phyloP scores from a whole-genome alignment of 2,329 filamentous ascomycete species.

The Pseudocercospora crystallina region DNA sequence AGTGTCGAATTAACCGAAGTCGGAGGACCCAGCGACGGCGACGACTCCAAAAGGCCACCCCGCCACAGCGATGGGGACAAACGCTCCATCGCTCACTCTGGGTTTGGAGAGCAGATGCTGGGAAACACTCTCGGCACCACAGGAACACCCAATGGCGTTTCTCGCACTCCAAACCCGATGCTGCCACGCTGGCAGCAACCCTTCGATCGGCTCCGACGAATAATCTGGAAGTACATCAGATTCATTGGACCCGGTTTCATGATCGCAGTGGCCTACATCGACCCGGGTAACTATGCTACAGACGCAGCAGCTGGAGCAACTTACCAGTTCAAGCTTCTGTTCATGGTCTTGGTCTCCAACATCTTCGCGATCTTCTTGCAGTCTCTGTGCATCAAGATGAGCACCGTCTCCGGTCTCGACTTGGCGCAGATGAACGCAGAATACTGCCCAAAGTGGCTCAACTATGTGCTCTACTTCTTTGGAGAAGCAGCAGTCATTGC shows the following conservation, averaged over 20 bases:
- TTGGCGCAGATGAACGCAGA: conserved; percentile 51
- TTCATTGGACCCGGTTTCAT: conserved; percentile 70
- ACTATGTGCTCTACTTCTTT: conserved; percentile 54
- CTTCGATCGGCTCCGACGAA: conserved; percentile 17
- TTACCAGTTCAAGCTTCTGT: conserved; percentile 65
- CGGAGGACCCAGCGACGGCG: conserved; percentile 13
- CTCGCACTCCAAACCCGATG: conserved; percentile 20
- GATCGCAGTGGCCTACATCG: conserved; percentile 52
- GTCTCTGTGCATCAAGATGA: conserved; percentile 62
- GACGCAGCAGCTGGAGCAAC: conserved; percentile 67
- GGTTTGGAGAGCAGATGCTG: conserved; percentile 28
- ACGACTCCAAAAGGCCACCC: conserved; percentile 9
- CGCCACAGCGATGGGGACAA: conserved; percentile 17
- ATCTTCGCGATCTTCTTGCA: conserved; percentile 71
- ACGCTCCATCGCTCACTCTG: conserved; percentile 21
- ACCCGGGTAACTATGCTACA: conserved; percentile 65
- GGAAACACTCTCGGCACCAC: conserved; percentile 22
- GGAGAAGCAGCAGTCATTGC: conserved; percentile 59
- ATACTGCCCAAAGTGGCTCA: conserved; percentile 55
- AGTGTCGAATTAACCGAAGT: conserved; percentile 24
- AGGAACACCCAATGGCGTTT: background rate
- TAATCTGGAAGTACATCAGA: conserved; percentile 46
- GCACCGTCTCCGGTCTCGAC: conserved; percentile 51
- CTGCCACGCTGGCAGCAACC: conserved; percentile 23
- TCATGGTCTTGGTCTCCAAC: conserved; percentile 68